Evolutionary conservation across 2,329 filamentous ascomycete genomes (phyloP).

Genomic region (Trichoderma endophyticum): DNA sequence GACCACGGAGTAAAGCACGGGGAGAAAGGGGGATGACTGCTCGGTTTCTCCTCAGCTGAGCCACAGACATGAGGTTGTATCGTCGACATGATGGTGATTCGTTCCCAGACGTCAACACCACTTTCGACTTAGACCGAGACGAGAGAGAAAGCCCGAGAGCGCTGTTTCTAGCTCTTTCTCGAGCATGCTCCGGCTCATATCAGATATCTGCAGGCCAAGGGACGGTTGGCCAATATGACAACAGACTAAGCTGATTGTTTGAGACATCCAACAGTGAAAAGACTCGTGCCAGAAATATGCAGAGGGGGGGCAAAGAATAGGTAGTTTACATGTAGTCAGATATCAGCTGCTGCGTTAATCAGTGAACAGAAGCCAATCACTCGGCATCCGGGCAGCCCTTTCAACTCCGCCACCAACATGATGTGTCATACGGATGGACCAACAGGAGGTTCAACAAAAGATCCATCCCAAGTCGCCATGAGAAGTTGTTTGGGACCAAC

Average conservation of each 20-base stretch:
- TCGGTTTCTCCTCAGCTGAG: slow-evolving; percentile 12
- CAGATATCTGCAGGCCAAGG: not conserved
- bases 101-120: not conserved
- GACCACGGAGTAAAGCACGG: not conserved
- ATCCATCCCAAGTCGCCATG: not conserved
- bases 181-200: not conserved
- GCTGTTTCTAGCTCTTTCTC: not conserved
- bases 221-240: not conserved
- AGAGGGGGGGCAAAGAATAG: not conserved
- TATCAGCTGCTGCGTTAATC: not conserved
- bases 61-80: not conserved
- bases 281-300: not conserved
- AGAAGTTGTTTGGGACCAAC: slow-evolving; percentile 18
- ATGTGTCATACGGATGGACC: slow-evolving; percentile 11
- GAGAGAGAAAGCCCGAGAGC: not conserved
- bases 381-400: not conserved
- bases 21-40: not conserved
- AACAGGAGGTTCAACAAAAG: slow-evolving; percentile 7
- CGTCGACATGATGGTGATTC: not conserved
- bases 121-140: not conserved
- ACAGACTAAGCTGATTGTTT: not conserved
- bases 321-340: slow-evolving; percentile 2
- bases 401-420: not conserved
- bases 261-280: not conserved
- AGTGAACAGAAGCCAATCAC: slow-evolving; percentile 9